Percentiles rank a stretch among this genome's conserved stretches.
phyloP scores from a whole-genome alignment of 177 flowering plant genomes.

The Tripterygium wilfordii region DNA sequence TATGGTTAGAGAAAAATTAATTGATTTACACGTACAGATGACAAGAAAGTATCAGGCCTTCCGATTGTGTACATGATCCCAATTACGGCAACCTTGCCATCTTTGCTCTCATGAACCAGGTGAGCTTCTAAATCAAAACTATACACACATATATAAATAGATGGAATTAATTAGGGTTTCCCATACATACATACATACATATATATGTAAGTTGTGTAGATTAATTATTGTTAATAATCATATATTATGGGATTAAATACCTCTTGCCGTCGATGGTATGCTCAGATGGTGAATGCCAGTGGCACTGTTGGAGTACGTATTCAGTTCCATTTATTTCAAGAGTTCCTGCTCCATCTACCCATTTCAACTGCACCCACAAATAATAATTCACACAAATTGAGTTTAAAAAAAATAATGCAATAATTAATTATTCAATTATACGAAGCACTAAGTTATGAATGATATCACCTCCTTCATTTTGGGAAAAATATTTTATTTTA shows the following conservation, averaged over 20 bases:
- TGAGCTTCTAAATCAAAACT: constrained; percentile 43
- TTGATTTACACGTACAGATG: constrained; percentile 8
- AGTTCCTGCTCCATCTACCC: constrained; percentile 44
- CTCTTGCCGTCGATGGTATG: constrained; percentile 45
- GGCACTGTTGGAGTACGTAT: constrained; percentile 37
- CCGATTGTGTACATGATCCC: constrained; percentile 33
- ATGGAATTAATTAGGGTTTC: too few species aligned
- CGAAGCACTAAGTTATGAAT: too few species aligned
- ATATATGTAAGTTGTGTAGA: too few species aligned
- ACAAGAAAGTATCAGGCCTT: constrained; percentile 27
- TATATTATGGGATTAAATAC: constrained; percentile 11
- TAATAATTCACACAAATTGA: not conserved
- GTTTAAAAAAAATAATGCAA: too few species aligned
- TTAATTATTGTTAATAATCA: too few species aligned
- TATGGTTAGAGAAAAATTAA: not conserved
- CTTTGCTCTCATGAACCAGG: constrained; percentile 28
- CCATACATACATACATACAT: too few species aligned
- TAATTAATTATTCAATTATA: too few species aligned
- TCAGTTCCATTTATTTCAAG: constrained; percentile 40
- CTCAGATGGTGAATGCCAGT: constrained; percentile 67
- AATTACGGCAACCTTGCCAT: constrained; percentile 23
- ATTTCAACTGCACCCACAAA: constrained; percentile 38
- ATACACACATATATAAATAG: too few species aligned
- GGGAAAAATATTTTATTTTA: too few species aligned
- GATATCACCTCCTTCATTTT: too few species aligned